These are phyloP conservation scores for Penicillium desertorum DNA, from an alignment of 495 filamentous ascomycete genomes.

Conservation along the genomic window DNA sequence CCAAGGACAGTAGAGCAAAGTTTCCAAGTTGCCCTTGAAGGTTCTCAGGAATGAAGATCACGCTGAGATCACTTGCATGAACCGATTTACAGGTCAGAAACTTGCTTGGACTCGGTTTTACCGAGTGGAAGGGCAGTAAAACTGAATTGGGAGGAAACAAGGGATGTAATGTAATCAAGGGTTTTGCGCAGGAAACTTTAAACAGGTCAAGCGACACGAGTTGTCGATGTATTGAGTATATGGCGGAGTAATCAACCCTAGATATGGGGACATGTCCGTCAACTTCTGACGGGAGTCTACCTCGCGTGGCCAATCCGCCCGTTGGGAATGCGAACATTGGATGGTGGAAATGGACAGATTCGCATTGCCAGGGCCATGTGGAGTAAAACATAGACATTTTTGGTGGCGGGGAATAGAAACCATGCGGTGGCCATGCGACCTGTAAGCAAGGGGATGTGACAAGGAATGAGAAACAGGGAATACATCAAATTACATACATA, in stretches of 20 bases:
- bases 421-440: constrained; percentile 22
- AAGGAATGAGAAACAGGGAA: neutral
- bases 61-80: constrained; percentile 5
- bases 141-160: constrained; percentile 8
- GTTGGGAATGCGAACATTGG: neutral
- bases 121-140: neutral
- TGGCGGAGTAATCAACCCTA: neutral
- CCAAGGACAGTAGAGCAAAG: neutral
- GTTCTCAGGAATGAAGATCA: neutral
- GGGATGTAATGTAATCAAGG: constrained; percentile 13
- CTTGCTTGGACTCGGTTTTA: neutral
- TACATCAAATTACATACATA: neutral
- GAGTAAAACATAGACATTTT: constrained; percentile 18
- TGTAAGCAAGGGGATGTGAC: constrained; percentile 23
- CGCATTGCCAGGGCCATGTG: constrained; percentile 13
- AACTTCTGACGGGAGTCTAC: neutral
- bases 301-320: neutral
- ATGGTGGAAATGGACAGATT: neutral
- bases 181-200: neutral
- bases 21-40: neutral
- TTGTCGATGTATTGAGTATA: neutral
- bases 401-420: constrained; percentile 5
- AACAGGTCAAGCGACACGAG: neutral
- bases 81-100: constrained; percentile 22
- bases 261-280: neutral